These are phyloP conservation scores for Beauveria medogensis DNA, from an alignment of 2,329 filamentous ascomycete species.

Conservation along the genomic window DNA sequence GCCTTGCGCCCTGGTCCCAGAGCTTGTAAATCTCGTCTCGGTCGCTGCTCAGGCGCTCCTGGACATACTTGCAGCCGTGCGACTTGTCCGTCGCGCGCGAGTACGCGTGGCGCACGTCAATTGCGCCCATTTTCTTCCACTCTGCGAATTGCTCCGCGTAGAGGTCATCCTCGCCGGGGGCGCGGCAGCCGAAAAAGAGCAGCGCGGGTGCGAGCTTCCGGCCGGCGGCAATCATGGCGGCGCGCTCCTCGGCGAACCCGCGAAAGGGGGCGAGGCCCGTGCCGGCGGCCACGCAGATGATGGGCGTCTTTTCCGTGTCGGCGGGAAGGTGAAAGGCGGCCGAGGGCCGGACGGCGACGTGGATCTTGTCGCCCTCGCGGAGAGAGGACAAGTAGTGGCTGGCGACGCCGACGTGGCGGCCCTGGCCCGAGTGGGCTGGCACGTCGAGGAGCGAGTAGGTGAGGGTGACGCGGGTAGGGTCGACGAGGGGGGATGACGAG, in stretches of 20 bases:
- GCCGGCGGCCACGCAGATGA: constrained; percentile 45
- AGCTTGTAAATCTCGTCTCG: constrained; percentile 27
- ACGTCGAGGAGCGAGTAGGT: constrained; percentile 60
- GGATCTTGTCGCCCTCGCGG: constrained; percentile 32
- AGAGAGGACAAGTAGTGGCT: constrained; percentile 51
- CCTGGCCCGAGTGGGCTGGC: constrained; percentile 42
- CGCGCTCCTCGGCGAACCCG: constrained; percentile 55
- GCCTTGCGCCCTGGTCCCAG: constrained; percentile 39
- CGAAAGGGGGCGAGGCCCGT: constrained; percentile 56
- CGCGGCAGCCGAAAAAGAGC: constrained; percentile 43
- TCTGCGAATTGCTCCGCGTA: constrained; percentile 49
- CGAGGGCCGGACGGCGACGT: constrained; percentile 41
- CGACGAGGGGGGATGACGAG: constrained; percentile 61
- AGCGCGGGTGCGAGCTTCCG: constrained; percentile 46
- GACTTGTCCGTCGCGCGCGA: constrained; percentile 32
- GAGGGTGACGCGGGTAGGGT: constrained; percentile 50
- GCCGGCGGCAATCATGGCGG: constrained; percentile 40
- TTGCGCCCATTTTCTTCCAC: constrained; percentile 54
- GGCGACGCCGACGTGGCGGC: constrained; percentile 50
- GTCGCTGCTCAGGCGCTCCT: constrained; percentile 33
- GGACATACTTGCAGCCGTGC: constrained; percentile 40
- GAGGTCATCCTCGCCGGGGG: constrained; percentile 41
- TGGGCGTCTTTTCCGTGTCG: constrained; percentile 35
- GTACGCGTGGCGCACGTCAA: constrained; percentile 53
- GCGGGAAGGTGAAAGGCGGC: constrained; percentile 41